Percentiles rank a stretch among this genome's conserved stretches.
phyloP scores from a whole-genome alignment of 2,329 filamentous ascomycete species.

The Thielaviopsis punctulata region DNA sequence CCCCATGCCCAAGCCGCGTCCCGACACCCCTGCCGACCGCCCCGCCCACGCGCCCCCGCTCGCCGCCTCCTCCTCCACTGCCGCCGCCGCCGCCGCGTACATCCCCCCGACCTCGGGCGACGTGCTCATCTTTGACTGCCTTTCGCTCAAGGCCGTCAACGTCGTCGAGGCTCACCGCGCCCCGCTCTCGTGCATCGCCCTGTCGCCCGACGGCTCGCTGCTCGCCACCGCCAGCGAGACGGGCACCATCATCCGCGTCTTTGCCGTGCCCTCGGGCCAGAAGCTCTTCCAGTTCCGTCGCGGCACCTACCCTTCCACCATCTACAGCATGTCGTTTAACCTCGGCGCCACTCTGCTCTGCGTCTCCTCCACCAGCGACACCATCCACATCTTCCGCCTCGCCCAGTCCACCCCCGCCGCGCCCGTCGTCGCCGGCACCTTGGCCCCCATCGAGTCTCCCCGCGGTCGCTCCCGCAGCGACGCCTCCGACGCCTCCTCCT shows the following conservation, averaged over 20 bases:
- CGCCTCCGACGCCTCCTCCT: slow-evolving; percentile 23
- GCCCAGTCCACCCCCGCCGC: slow-evolving; percentile 28
- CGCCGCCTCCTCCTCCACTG: too few relatives aligned
- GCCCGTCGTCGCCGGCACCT: slow-evolving; percentile 14
- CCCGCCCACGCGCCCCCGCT: slow-evolving; percentile 74
- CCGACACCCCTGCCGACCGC: slow-evolving; percentile 37
- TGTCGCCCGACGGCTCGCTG: slow-evolving; percentile 83
- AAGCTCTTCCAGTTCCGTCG: slow-evolving; percentile 94
- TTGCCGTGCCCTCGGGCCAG: slow-evolving; percentile 74
- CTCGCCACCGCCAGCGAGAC: slow-evolving; percentile 93
- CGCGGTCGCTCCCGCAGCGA: slow-evolving; percentile 82
- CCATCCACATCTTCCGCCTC: slow-evolving; percentile 88
- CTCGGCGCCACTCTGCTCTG: slow-evolving; percentile 81
- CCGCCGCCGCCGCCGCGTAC: slow-evolving; percentile 37
- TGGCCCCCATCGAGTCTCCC: slow-evolving; percentile 20
- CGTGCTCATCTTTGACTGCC: slow-evolving; percentile 80
- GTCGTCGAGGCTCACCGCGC: slow-evolving; percentile 91
- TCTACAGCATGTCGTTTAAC: slow-evolving; percentile 99
- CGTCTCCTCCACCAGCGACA: slow-evolving; percentile 91
- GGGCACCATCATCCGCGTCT: slow-evolving; percentile 91
- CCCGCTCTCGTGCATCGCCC: slow-evolving; percentile 71
- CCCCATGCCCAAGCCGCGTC: slow-evolving; percentile 60
- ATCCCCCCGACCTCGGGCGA: slow-evolving; percentile 76
- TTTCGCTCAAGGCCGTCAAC: slow-evolving; percentile 81
- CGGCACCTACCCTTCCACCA: slow-evolving; percentile 86